These are phyloP conservation scores for Pneumocystis wakefieldiae DNA, from an alignment of 1,139 yeast species.

Conservation along the genomic window DNA sequence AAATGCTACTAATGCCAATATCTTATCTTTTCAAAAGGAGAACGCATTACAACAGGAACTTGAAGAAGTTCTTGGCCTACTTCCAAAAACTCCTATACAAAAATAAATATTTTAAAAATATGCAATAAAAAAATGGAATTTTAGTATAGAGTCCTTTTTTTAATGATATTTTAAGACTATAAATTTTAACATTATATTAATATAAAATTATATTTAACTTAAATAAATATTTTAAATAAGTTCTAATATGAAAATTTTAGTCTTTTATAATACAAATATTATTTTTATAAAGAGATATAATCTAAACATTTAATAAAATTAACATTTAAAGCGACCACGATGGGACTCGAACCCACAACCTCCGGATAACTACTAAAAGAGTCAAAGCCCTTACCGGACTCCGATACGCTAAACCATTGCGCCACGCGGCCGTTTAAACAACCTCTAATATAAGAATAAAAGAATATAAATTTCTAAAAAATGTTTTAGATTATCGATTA, in stretches of 20 bases:
- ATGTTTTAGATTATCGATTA: no score
- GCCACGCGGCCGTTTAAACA: not conserved
- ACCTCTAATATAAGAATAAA: not conserved
- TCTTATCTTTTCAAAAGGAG: not conserved
- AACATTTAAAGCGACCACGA: not conserved
- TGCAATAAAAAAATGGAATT: not conserved
- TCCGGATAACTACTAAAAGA: not conserved
- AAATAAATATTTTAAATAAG: no score
- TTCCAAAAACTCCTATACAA: not conserved
- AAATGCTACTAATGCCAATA: not conserved
- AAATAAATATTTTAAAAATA: not conserved
- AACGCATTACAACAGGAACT: not conserved
- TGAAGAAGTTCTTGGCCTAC: not conserved
- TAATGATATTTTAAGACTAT: not conserved
- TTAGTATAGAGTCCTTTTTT: not conserved
- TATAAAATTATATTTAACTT: no score
- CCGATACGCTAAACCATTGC: constrained; percentile 1
- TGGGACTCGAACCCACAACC: constrained; percentile 1
- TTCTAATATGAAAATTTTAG: no score
- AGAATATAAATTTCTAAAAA: not conserved
- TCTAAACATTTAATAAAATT: no score
- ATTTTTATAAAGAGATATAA: not conserved
- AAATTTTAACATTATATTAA: no score
- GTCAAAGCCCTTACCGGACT: not conserved
- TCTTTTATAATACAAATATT: not conserved